phyloP scores from a whole-genome alignment of 441 rosid genomes.

The Pelargonium cotyledonis region DNA sequence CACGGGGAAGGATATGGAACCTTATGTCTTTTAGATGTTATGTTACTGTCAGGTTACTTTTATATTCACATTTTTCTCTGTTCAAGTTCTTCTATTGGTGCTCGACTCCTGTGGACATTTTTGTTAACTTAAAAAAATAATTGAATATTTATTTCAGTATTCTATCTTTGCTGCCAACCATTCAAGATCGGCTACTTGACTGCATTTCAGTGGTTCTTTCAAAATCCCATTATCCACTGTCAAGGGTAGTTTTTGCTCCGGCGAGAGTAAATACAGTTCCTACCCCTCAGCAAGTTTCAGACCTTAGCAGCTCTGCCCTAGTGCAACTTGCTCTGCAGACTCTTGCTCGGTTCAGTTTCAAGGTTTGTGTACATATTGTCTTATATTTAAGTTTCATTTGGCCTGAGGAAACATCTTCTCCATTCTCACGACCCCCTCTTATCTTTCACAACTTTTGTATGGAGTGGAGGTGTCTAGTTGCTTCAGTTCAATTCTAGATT shows the following conservation, averaged over 20 bases:
- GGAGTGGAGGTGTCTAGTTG: too few species aligned
- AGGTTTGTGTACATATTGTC: constrained; percentile 41
- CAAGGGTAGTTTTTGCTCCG: constrained; percentile 53
- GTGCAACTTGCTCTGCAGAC: constrained; percentile 98
- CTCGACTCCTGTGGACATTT: constrained; percentile 14
- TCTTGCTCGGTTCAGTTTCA: constrained; percentile 90
- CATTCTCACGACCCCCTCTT: too few species aligned
- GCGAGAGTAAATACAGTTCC: constrained; percentile 52
- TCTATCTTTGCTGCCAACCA: constrained; percentile 79
- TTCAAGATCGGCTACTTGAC: constrained; percentile 85
- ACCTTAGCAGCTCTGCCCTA: constrained; percentile 60
- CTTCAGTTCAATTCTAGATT: too few species aligned
- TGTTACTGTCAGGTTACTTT: constrained; percentile 70
- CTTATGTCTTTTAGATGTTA: constrained; percentile 76
- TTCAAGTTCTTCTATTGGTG: background rate
- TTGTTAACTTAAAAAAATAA: constrained; percentile 9
- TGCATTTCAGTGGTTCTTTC: constrained; percentile 85
- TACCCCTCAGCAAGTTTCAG: constrained; percentile 59
- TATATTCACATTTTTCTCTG: constrained; percentile 12
- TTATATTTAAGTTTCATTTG: background rate
- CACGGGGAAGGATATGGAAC: constrained; percentile 87
- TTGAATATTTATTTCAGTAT: constrained; percentile 53
- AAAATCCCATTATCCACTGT: constrained; percentile 62
- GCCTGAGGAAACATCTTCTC: background rate
- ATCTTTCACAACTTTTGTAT: too few species aligned